Evolutionary conservation across 768 basidiomycete species (phyloP), one percentile per base, ranked within the genome.

Genomic region (Pulveroboletus sp.): DNA sequence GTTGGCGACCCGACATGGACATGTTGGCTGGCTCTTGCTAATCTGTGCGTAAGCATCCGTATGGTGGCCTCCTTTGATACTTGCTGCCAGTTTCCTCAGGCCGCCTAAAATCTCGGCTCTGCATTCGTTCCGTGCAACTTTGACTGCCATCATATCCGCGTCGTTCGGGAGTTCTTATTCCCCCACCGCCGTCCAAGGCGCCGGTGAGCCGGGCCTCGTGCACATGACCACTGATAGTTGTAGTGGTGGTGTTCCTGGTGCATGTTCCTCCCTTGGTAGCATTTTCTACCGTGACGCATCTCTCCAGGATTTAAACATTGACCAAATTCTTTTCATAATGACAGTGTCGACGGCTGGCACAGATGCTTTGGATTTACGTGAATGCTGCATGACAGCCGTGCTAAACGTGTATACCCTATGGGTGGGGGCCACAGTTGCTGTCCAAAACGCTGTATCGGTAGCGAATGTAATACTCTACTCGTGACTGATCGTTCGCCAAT

Each of bases 141-240:
- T 62, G 72, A 87, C 86, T 21, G 64, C 89, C 8, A 89, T 93
- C 63, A 70, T 94, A 55, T 66, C 94, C 32, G 92, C 91, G 2
- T 77, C 90, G 0, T 85, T 95, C 56, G 90, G 95, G 64, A 82
- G 80, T 27, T 72, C 72, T 33, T 95, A 92, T 74, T 82, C 85
- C 55, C 76, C 83, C 2, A 49, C 68, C 14, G 78, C 77, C 6
- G 73, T 81, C 38, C 91, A 91, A 43, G 85, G 84, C 14, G 87
- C 74, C 19, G 87, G 90, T 37, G 91, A 93, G 65, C 85, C 89
- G 60, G 91, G 90, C 27, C 69, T 93, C 44, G 93, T 93, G 90
- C 90, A 94, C 65, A 74, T 94, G 53, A 87, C 87, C 16, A 60
- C 66, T 34, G 87, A 89, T 53, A 94, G 92, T 67, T 94, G 90